Evolutionary conservation across 192 early-diverging fungal genomes (phyloP), one percentile per base, ranked within the genome.

Genomic region (Coemansia sp.): DNA sequence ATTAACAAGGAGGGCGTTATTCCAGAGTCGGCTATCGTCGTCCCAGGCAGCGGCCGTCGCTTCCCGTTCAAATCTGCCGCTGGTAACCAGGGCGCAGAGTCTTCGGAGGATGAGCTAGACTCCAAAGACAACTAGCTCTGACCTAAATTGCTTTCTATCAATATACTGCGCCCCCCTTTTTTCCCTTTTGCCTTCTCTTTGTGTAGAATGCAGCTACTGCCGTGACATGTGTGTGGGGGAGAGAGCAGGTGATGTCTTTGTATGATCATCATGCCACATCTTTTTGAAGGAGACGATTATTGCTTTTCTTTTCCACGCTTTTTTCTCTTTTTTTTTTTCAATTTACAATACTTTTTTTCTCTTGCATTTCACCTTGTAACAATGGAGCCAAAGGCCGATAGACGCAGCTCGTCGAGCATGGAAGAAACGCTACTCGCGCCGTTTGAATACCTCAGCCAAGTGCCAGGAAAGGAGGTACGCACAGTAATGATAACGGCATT

Each of bases 391-490:
- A 67, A 59, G 39, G 53, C 37, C 52, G 59, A 61, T 23, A 37
- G 33, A 26, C 67, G 58, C 57, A 68, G 49, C 50, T 40, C 66
- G 21, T 67, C 68, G 39, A 70, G 65, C 44, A 76, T 76, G 74
- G 74, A 76, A 19, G 74, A 76, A 61, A 88, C 94, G 33, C 86
- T 99, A 2, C 85, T 99, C 14, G 98, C 97, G 69, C 98, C 97
- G 0, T 99, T 87, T 82, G 78, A 87, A 35, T 99, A 99, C 65
- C 90, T 99, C 26, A 75, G 78, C 37, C 76, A 90, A 37, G 80
- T 95, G 33, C 94, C 94, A 1, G 98, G 98, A 17, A 99, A 98
- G 75, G 93, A 96, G 58, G 89, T 99, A 62, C 89, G 98, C 53
- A 88, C 93, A 10, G 90, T 94, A 58, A 86, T 99, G 44, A 92